Evolutionary conservation across 169 alveolate genomes (phyloP).

Genomic region (Fabrea salina): DNA sequence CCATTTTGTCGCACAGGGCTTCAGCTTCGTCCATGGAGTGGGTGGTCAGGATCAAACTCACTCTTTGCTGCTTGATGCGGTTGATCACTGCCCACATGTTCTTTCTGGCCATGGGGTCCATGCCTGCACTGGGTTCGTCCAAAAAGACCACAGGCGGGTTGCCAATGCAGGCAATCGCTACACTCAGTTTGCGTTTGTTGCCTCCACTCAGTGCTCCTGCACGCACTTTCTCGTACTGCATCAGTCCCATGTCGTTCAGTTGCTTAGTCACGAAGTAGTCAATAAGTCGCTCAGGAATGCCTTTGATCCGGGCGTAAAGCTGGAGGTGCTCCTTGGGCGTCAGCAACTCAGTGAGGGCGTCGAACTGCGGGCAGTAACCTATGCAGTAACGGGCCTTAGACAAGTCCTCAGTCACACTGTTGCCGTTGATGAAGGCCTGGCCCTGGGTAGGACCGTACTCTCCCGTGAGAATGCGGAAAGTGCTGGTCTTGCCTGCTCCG

Average conservation of each 20-base stretch:
- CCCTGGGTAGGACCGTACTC: slow-evolving; percentile 46
- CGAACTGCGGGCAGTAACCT: slow-evolving; percentile 77
- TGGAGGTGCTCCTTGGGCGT: slow-evolving; percentile 75
- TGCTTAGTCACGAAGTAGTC: slow-evolving; percentile 40
- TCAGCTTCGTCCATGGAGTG: slow-evolving; percentile 89
- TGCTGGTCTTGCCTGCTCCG: slow-evolving; percentile 88
- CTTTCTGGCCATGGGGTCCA: slow-evolving; percentile 85
- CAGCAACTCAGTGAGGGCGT: slow-evolving; percentile 67
- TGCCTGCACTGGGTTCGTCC: slow-evolving; percentile 88
- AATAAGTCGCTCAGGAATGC: slow-evolving; percentile 50
- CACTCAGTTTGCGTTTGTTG: slow-evolving; percentile 79
- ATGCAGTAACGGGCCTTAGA: background rate
- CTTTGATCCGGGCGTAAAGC: slow-evolving; percentile 65
- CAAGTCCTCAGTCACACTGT: background rate
- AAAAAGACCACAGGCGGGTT: slow-evolving; percentile 71
- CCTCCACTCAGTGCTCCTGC: slow-evolving; percentile 80
- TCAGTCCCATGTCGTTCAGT: slow-evolving; percentile 53
- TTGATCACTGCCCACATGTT: slow-evolving; percentile 84
- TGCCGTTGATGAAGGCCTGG: slow-evolving; percentile 54
- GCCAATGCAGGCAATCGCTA: slow-evolving; percentile 78
- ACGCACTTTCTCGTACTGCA: slow-evolving; percentile 22
- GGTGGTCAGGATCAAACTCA: slow-evolving; percentile 71
- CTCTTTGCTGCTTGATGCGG: slow-evolving; percentile 45
- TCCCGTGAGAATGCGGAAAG: slow-evolving; percentile 80
- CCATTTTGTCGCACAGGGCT: slow-evolving; percentile 78